Conservation (phyloP, 2,329 filamentous ascomycete genomes). For the Aspergillus pseudotamarii region DNA sequence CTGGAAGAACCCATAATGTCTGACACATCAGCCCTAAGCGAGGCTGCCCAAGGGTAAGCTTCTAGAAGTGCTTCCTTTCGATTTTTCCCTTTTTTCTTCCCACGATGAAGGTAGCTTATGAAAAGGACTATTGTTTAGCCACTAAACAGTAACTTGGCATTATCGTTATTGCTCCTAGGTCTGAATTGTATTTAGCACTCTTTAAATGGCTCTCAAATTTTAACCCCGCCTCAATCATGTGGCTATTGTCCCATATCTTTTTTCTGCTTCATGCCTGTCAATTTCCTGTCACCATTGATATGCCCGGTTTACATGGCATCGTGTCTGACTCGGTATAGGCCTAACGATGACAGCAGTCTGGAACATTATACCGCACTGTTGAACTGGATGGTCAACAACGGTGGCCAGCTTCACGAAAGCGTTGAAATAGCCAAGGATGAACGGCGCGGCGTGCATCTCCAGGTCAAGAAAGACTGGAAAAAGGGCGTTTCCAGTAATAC, state of each 20-base stretch:
- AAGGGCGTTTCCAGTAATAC: slow-evolving; percentile 31
- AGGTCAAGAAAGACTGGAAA: slow-evolving; percentile 33
- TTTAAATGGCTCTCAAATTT: background rate
- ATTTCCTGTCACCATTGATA: background rate
- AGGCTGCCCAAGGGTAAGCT: background rate
- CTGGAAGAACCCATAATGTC: background rate
- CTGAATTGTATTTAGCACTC: background rate
- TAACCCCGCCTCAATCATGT: background rate
- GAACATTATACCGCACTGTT: slow-evolving; percentile 33
- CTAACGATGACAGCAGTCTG: slow-evolving; percentile 19
- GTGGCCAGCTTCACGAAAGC: slow-evolving; percentile 35
- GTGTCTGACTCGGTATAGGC: slow-evolving; percentile 14
- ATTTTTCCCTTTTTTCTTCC: background rate
- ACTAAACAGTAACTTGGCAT: background rate
- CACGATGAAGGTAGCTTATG: background rate
- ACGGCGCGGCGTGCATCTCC: slow-evolving; percentile 38
- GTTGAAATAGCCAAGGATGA: slow-evolving; percentile 38
- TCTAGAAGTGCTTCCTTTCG: background rate
- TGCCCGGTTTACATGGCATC: background rate
- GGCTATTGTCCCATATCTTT: background rate
- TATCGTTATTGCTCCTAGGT: background rate
- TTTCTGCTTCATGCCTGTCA: background rate
- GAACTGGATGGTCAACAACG: slow-evolving; percentile 36
- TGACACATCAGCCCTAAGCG: background rate
- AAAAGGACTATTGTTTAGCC: background rate